Conservation (phyloP, 805 yeast genomes). For the Brettanomyces naardenensis region DNA sequence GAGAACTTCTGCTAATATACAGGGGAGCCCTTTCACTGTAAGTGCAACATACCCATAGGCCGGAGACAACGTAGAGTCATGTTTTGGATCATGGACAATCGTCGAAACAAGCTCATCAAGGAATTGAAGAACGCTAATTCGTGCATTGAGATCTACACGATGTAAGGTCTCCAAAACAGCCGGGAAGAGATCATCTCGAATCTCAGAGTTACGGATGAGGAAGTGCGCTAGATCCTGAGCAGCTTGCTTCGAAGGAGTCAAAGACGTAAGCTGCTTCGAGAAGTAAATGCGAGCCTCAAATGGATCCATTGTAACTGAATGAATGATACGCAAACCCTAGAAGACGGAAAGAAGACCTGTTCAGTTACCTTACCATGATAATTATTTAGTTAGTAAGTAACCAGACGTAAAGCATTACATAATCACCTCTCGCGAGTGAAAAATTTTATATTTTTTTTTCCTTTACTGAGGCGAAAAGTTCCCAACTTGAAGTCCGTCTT, state of each 20-base stretch:
- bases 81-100: constrained; percentile 7
- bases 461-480: no score
- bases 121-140: constrained; percentile 63
- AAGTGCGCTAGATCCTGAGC: constrained; percentile 45
- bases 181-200: constrained; percentile 61
- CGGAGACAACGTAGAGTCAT: constrained; percentile 5
- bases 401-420: neutral
- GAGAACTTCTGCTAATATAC: constrained; percentile 28
- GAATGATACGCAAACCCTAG: no score
- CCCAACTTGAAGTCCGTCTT: no score
- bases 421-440: no score
- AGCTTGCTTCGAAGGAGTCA: constrained; percentile 57
- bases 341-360: no score
- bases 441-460: no score
- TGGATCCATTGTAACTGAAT: constrained; percentile 56
- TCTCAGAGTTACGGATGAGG: constrained; percentile 48
- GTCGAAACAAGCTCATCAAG: constrained; percentile 51
- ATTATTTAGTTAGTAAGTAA: neutral
- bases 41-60: constrained; percentile 8
- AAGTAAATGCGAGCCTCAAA: constrained; percentile 80
- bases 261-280: constrained; percentile 50
- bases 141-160: constrained; percentile 45
- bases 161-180: constrained; percentile 55
- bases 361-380: no score
- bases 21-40: constrained; percentile 26